Evolutionary conservation across 2,329 filamentous ascomycete genomes (phyloP), one percentile per base, ranked within the genome.

Genomic region (Sporothrix dimorphospora): DNA sequence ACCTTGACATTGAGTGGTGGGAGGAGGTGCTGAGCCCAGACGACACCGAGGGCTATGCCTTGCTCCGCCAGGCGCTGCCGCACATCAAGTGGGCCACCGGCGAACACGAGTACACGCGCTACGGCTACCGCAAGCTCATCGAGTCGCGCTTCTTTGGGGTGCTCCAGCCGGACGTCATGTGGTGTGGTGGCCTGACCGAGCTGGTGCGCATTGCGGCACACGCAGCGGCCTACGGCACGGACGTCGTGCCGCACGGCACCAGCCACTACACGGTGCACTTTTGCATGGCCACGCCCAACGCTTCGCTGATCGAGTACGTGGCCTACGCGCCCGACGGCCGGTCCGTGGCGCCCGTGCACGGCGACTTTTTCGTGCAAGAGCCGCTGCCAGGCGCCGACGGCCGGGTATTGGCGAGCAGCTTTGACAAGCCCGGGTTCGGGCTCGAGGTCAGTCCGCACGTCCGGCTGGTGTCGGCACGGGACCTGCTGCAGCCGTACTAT

Each of bases 241-340:
- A 94, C 14, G 94, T 98, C 19, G 93, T 98, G 14, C 94, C 94
- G 19, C 94, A 98, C 79, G 94, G 94, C 59, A 95, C 92, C 73
- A 94, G 94, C 1, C 93, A 94, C 4, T 98, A 98, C 84, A 96
- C 93, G 78, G 98, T 98, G 83, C 94, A 98, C 82, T 98, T 97
- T 79, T 94, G 97, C 76, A 91, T 97, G 74, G 97, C 94, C 57
- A 94, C 98, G 82, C 89, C 93, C 75, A 97, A 97, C 83, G 92
- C 92, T 16, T 94, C 94, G 4, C 98, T 97, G 86, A 94, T 97
- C 81, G 94, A 98, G 82, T 98, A 98, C 79, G 87, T 98, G 30
- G 94, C 94, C 76, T 97, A 97, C 83, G 97, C 94, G 1, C 89
- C 94, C 0, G 94, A 98, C 78, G 94, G 94, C 63, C 93, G 94